A percentile compares a stretch with the other conserved stretches of the same genome.
These are phyloP conservation scores for Populus tremula DNA, from an alignment of 345 rosid genomes.

Conservation along the genomic window DNA sequence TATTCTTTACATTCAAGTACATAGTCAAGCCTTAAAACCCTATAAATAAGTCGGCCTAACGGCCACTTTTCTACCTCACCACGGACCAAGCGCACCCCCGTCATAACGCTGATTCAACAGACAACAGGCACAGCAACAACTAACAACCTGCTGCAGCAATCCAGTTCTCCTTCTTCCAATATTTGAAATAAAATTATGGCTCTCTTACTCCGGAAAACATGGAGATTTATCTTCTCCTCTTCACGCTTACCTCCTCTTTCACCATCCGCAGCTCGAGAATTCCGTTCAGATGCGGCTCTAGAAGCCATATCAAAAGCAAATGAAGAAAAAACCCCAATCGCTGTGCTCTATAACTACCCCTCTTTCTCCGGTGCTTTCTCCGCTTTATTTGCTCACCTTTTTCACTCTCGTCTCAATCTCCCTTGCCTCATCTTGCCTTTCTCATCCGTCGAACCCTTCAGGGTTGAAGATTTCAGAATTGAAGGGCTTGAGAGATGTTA, in stretches of 20 bases:
- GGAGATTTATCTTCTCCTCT: not conserved
- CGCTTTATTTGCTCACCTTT: slow-evolving; percentile 75
- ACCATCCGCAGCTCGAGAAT: slow-evolving; percentile 29
- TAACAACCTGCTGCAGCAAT: not conserved
- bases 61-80: not conserved
- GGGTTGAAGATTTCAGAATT: slow-evolving; percentile 49
- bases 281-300: slow-evolving; percentile 80
- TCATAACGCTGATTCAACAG: not conserved
- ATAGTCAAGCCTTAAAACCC: too few species aligned
- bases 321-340: slow-evolving; percentile 52
- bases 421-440: slow-evolving; percentile 75
- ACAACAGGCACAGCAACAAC: not conserved
- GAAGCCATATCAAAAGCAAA: slow-evolving; percentile 58
- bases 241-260: not conserved
- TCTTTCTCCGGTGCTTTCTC: slow-evolving; percentile 84
- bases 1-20: too few species aligned
- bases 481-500: slow-evolving; percentile 59
- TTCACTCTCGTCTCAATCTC: slow-evolving; percentile 58
- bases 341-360: slow-evolving; percentile 78
- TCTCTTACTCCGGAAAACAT: slow-evolving; percentile 4
- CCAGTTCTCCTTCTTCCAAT: not conserved
- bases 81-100: not conserved
- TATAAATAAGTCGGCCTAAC: not conserved
- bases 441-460: slow-evolving; percentile 67
- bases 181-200: slow-evolving; percentile 5